Evolutionary conservation across 2,329 filamentous ascomycete species (phyloP).

Genomic region (Endothia cerciana): DNA sequence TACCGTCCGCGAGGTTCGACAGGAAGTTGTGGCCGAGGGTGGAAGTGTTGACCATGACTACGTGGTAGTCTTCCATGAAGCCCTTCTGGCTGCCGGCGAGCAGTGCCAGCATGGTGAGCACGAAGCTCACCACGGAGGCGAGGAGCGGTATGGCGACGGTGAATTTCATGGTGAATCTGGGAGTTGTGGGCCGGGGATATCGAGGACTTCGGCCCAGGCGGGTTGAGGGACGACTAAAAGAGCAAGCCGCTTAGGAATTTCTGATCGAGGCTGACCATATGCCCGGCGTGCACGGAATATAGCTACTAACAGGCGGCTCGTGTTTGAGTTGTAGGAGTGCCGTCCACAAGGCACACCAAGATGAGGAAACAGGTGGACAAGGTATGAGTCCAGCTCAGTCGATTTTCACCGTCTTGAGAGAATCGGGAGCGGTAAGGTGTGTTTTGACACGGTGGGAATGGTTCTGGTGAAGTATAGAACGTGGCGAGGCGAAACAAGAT

Average conservation of each 20-base stretch:
- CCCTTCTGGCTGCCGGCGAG: constrained; percentile 44
- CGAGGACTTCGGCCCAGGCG: not conserved
- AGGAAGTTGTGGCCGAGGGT: constrained; percentile 45
- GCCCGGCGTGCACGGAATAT: not conserved
- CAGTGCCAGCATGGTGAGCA: constrained; percentile 42
- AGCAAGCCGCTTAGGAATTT: not conserved
- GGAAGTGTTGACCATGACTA: constrained; percentile 48
- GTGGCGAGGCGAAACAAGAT: not conserved
- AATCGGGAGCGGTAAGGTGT: not conserved
- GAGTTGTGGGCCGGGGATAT: not conserved
- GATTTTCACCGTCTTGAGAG: not conserved
- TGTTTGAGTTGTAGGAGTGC: not conserved
- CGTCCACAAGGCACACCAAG: constrained; percentile 10
- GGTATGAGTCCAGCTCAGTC: constrained; percentile 9
- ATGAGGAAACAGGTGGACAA: not conserved
- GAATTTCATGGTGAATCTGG: constrained; percentile 26
- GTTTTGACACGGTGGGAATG: not conserved
- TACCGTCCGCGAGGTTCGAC: constrained; percentile 25
- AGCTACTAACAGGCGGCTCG: not conserved
- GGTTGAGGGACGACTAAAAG: not conserved
- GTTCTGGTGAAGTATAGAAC: not conserved
- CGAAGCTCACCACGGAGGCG: constrained; percentile 41
- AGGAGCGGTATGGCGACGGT: constrained; percentile 36
- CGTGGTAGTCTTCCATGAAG: constrained; percentile 44
- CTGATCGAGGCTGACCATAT: not conserved